These are phyloP conservation scores for Monoraphidium neglectum DNA, from an alignment of 139 green algal genomes.

Conservation along the genomic window DNA sequence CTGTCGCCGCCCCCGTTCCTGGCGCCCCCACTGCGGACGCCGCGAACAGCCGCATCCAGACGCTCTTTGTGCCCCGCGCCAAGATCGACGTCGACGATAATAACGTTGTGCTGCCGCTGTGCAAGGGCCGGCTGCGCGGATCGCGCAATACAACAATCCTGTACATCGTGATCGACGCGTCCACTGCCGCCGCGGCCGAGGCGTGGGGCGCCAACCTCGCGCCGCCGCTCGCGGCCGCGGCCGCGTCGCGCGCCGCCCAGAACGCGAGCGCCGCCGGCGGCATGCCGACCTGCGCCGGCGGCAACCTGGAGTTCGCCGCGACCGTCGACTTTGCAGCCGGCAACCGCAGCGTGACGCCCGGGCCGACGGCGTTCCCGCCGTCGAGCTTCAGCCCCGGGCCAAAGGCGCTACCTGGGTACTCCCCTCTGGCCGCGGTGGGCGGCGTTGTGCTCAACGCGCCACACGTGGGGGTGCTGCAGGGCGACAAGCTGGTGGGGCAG, in stretches of 20 bases:
- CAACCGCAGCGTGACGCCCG: background rate
- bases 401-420: conserved; percentile 6
- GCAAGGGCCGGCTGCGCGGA: background rate
- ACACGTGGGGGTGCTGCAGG: conserved; percentile 2
- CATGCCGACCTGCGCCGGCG: conserved; percentile 1
- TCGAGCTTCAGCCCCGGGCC: background rate
- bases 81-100: background rate
- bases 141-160: background rate
- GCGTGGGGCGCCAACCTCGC: background rate
- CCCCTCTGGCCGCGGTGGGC: conserved; percentile 10
- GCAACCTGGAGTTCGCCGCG: background rate
- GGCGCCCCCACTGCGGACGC: no score
- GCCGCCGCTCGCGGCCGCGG: background rate
- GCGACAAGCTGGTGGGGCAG: background rate
- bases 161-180: conserved; percentile 18
- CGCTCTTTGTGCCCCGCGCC: no score
- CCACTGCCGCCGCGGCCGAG: background rate
- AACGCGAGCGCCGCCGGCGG: background rate
- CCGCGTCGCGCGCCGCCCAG: background rate
- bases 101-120: conserved; percentile 9
- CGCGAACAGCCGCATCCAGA: no score
- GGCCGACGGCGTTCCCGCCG: conserved; percentile 17
- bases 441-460: conserved; percentile 19
- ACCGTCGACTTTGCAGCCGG: conserved; percentile 5
- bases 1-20: no score